Base-by-base conservation (phyloP, 1,284 basidiomycete genomes). In the Vanrija humicola region DNA sequence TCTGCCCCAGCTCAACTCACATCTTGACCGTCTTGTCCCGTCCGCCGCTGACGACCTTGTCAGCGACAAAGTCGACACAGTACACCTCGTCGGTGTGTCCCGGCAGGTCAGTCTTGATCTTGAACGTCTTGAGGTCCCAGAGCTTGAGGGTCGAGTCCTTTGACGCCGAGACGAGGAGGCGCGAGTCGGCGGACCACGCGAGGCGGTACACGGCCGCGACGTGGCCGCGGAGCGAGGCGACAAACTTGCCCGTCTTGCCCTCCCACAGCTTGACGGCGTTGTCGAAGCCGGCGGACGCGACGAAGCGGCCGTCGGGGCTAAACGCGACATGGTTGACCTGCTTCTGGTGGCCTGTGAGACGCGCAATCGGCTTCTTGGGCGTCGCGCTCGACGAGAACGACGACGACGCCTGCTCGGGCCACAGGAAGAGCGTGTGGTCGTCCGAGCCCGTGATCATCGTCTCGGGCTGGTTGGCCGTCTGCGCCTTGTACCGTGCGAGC, bases 21-120 rank as follows among this genome's bases (percentile, higher is more conserved):
- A 84, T 83, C 68, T 83, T 83, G 54, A 84, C 79, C 25, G 78
- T 79, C 73, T 80, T 80, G 63, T 84, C 83, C 47, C 81, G 72
- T 0, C 96, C 95, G 14, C 94, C 96, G 72, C 91, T 95, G 59
- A 97, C 93, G 29, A 98, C 84, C 75, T 98, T 98, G 79, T 98
- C 95, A 1, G 93, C 95, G 0, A 96, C 91, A 70, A 95, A 96
- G 74, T 96, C 93, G 19, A 98, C 95, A 69, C 95, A 98, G 78
- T 98, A 98, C 25, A 98, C 95, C 74, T 98, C 96, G 69, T 98
- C 95, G 0, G 88, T 89, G 71, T 98, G 96, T 3, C 95, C 96
- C 0, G 94, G 91, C 23, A 98, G 82, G 74, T 98, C 95, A 3
- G 84, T 86, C 68, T 90, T 87, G 63, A 98, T 86, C 77, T 96